A percentile compares a stretch with the other conserved stretches of the same genome.
phyloP scores from a whole-genome alignment of 192 early-diverging fungal genomes.

The Linderina pennispora region DNA sequence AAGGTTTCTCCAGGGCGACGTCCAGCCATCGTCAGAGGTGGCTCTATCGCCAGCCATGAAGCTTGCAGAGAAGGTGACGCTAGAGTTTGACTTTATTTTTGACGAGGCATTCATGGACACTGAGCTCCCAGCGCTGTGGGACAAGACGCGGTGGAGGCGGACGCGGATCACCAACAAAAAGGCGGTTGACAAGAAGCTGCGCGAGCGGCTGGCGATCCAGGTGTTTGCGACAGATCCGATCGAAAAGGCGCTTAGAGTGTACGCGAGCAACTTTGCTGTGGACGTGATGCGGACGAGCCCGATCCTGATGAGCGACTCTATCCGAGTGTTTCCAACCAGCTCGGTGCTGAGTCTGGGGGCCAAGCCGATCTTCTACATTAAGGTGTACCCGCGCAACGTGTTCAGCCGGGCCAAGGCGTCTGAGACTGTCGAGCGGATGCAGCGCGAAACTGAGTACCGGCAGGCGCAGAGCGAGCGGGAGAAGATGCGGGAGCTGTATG shows the following conservation, averaged over 20 bases:
- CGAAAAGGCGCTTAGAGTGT: constrained; percentile 20
- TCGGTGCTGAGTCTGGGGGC: constrained; percentile 21
- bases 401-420: constrained; percentile 22
- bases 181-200: constrained; percentile 15
- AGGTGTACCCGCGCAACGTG: constrained; percentile 28
- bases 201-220: constrained; percentile 19
- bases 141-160: constrained; percentile 11
- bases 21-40: neutral
- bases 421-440: constrained; percentile 25
- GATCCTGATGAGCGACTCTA: constrained; percentile 21
- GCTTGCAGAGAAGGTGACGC: constrained; percentile 15
- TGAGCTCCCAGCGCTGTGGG: constrained; percentile 25
- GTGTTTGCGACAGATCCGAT: constrained; percentile 21
- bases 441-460: constrained; percentile 15
- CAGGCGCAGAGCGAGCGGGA: constrained; percentile 18
- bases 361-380: constrained; percentile 19
- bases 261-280: constrained; percentile 16
- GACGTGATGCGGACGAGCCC: constrained; percentile 27
- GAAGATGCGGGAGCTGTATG: too few relatives aligned
- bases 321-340: constrained; percentile 32
- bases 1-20: neutral
- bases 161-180: neutral
- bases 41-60: neutral
- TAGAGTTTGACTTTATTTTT: constrained; percentile 28
- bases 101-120: constrained; percentile 16